Percentiles rank a stretch among this genome's conserved stretches.
These are phyloP conservation scores for Podila clonocystis DNA, from an alignment of 192 early-diverging fungal species.

Conservation along the genomic window DNA sequence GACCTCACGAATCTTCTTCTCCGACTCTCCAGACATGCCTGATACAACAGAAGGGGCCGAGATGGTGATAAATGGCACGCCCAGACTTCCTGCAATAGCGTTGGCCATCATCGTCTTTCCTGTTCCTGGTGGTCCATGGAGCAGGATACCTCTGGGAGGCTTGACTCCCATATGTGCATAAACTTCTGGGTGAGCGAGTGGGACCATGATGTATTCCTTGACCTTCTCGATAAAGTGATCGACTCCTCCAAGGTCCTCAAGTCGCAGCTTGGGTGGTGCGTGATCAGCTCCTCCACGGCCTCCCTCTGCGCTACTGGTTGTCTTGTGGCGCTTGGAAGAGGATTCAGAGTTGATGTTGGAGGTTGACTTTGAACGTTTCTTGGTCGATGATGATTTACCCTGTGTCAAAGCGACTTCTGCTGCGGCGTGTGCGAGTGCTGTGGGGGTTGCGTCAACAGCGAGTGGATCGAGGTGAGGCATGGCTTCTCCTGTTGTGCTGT, in stretches of 20 bases:
- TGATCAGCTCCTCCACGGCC: conserved; percentile 42
- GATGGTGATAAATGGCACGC: conserved; percentile 92
- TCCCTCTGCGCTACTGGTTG: conserved; percentile 7
- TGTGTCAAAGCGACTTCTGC: conserved; percentile 27
- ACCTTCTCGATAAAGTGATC: conserved; percentile 91
- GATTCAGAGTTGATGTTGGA: conserved; percentile 19
- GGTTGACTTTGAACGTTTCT: conserved; percentile 50
- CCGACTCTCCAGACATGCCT: conserved; percentile 98
- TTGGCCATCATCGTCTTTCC: conserved; percentile 97
- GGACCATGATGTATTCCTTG: conserved; percentile 92
- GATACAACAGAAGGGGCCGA: conserved; percentile 95
- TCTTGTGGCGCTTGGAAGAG: conserved; percentile 35
- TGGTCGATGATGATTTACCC: conserved; percentile 23
- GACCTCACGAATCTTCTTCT: conserved; percentile 97
- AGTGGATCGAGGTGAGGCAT: conserved; percentile 23
- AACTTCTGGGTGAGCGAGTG: conserved; percentile 92
- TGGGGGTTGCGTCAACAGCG: conserved; percentile 41
- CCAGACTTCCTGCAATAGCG: conserved; percentile 95
- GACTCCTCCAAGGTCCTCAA: conserved; percentile 88
- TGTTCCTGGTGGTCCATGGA: conserved; percentile 97
- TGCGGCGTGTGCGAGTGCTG: conserved; percentile 34
- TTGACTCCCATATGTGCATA: conserved; percentile 92
- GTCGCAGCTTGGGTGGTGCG: conserved; percentile 42
- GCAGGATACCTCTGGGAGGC: conserved; percentile 91
- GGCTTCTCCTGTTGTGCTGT: not conserved